Conservation (phyloP, 345 rosid genomes). For the Conringia planisiliqua region DNA sequence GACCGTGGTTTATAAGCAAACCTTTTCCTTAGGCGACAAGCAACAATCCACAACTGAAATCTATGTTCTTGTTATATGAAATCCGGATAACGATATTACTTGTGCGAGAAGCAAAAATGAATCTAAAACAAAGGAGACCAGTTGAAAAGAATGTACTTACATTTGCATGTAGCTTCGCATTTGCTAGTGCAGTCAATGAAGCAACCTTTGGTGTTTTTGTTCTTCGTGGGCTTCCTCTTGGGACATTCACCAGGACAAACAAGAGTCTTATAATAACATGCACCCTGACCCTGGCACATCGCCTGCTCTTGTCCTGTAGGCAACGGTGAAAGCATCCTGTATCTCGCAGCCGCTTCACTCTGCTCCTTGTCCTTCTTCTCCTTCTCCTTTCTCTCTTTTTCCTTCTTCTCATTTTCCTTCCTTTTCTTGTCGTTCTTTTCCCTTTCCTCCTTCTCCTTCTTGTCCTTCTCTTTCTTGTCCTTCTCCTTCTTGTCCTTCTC, state of each 20-base stretch:
- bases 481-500: slow-evolving; percentile 2
- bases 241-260: slow-evolving; percentile 71
- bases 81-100: not conserved
- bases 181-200: slow-evolving; percentile 65
- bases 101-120: not conserved
- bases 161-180: slow-evolving; percentile 80
- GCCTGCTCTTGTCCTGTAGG: slow-evolving; percentile 51
- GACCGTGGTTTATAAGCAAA: not conserved
- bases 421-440: slow-evolving; percentile 6
- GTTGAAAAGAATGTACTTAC: slow-evolving; percentile 38
- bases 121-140: not conserved
- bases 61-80: not conserved
- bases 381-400: slow-evolving; percentile 20
- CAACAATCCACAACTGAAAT: not conserved
- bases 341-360: slow-evolving; percentile 37
- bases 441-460: slow-evolving; percentile 4
- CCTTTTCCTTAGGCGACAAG: not conserved
- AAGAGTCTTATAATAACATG: slow-evolving; percentile 43
- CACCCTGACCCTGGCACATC: slow-evolving; percentile 38
- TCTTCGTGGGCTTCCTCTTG: slow-evolving; percentile 55
- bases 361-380: slow-evolving; percentile 27
- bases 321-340: slow-evolving; percentile 27
- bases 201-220: slow-evolving; percentile 69
- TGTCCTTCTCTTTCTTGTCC: not conserved
- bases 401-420: slow-evolving; percentile 24